Conservation (phyloP, 345 rosid species). For the Salix viminalis region DNA sequence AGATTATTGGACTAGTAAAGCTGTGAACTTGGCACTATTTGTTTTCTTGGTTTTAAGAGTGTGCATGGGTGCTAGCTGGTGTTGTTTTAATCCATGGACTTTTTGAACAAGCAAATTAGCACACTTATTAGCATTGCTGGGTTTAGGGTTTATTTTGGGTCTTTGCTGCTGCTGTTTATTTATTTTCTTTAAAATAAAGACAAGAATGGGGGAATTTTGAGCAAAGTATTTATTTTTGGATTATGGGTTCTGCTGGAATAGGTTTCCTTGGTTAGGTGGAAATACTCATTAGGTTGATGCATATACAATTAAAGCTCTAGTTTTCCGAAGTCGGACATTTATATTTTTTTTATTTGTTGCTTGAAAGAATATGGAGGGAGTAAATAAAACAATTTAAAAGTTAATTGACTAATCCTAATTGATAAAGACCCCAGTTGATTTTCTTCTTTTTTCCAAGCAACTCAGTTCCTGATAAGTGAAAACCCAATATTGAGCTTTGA, state of each 20-base stretch:
- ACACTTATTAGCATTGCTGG: neutral
- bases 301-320: neutral
- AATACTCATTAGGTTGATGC: neutral
- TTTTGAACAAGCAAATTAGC: neutral
- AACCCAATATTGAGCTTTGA: neutral
- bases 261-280: neutral
- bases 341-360: neutral
- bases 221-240: neutral
- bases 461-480: neutral
- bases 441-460: neutral
- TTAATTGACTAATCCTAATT: neutral
- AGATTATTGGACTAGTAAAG: neutral
- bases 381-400: neutral
- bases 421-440: neutral
- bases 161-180: neutral
- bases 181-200: neutral
- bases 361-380: neutral
- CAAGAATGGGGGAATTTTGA: neutral
- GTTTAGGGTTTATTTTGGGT: neutral
- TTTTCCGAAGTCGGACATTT: neutral
- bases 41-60: neutral
- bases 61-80: too few species aligned
- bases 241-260: neutral
- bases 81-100: neutral
- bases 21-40: neutral